phyloP scores from a whole-genome alignment of 176 grass and related monocot genomes.

The Puya raimondii region DNA sequence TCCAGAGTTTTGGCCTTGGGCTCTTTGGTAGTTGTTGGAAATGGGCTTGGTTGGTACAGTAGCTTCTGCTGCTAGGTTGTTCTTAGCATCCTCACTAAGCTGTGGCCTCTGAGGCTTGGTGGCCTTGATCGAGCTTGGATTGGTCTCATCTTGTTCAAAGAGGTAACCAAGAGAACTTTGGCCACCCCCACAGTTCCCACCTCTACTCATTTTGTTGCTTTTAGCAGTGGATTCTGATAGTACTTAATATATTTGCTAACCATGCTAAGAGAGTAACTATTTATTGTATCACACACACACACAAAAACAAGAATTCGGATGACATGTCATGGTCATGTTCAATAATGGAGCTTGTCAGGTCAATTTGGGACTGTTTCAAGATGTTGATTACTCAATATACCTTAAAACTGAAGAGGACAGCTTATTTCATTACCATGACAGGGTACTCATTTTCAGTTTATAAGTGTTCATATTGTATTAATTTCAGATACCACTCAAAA shows the following conservation, averaged over 20 bases:
- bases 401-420: no score
- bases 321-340: background rate
- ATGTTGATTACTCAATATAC: no score
- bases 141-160: conserved; percentile 49
- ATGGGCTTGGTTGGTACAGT: conserved; percentile 18
- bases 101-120: background rate
- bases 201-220: conserved; percentile 49
- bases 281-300: background rate
- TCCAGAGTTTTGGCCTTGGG: conserved; percentile 36
- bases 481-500: no score
- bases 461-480: no score
- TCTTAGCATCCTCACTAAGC: background rate
- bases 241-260: background rate
- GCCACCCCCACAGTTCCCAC: conserved; percentile 55
- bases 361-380: no score
- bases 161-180: conserved; percentile 71
- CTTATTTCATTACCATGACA: no score
- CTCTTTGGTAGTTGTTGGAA: conserved; percentile 31
- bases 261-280: background rate
- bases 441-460: no score
- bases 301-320: background rate
- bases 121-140: conserved; percentile 12
- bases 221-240: background rate
- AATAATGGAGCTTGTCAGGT: background rate
- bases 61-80: conserved; percentile 1